Conservation (phyloP, 768 basidiomycete genomes). For the Boletales sp. region DNA sequence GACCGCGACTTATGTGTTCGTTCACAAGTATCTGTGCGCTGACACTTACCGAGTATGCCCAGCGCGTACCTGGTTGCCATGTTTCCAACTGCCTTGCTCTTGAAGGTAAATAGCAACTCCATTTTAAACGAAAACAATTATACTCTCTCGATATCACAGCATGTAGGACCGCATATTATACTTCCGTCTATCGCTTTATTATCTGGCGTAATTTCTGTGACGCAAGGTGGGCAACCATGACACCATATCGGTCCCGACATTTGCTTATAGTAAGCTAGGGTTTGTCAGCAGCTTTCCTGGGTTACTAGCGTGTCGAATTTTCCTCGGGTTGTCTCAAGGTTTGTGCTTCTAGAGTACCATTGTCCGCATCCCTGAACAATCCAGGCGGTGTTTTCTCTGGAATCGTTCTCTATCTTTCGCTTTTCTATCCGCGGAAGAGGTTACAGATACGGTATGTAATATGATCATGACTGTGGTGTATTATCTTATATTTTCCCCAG, state of each 20-base stretch:
- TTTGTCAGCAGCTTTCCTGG: conserved; percentile 49
- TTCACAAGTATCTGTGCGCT: neutral
- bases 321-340: conserved; percentile 59
- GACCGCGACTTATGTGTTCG: conserved; percentile 27
- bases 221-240: conserved; percentile 44
- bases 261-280: conserved; percentile 23
- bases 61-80: conserved; percentile 53
- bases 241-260: neutral
- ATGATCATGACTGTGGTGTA: neutral
- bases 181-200: conserved; percentile 58
- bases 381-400: conserved; percentile 57
- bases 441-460: conserved; percentile 21
- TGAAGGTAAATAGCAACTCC: conserved; percentile 36
- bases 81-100: conserved; percentile 55
- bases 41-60: neutral
- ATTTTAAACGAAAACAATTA: neutral
- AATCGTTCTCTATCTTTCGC: conserved; percentile 53
- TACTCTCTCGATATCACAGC: conserved; percentile 11
- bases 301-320: conserved; percentile 45
- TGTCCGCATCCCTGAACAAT: neutral
- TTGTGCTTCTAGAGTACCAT: conserved; percentile 11
- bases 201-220: conserved; percentile 61
- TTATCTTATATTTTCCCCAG: conserved; percentile 15
- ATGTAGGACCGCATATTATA: conserved; percentile 49
- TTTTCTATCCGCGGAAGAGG: conserved; percentile 36